phyloP scores from a whole-genome alignment of 345 rosid genomes.

The Citrus maxima region DNA sequence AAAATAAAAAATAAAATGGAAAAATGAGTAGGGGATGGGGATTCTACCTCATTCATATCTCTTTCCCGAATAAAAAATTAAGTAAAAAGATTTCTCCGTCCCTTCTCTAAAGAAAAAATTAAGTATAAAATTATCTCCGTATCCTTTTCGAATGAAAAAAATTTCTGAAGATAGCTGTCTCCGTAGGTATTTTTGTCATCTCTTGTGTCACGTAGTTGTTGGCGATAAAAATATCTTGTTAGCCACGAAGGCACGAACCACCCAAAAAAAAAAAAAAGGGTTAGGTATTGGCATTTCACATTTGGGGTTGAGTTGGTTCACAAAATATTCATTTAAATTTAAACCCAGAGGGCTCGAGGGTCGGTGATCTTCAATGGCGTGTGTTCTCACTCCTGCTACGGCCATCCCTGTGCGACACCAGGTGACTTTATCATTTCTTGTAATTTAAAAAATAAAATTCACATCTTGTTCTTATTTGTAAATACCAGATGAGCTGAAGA shows the following conservation, averaged over 20 bases:
- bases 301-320: neutral
- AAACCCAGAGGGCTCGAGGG: neutral
- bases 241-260: neutral
- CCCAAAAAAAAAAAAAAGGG: too few relatives aligned
- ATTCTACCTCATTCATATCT: too few relatives aligned
- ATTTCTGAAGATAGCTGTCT: accelerated
- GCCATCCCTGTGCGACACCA: constrained; percentile 38
- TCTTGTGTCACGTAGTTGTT: neutral
- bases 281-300: neutral
- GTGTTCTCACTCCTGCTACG: constrained; percentile 46
- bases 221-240: neutral
- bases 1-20: too few relatives aligned
- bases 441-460: neutral
- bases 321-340: neutral
- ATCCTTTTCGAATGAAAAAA: accelerated
- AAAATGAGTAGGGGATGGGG: accelerated
- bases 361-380: constrained; percentile 53
- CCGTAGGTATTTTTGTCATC: too few relatives aligned
- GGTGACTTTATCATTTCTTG: constrained; percentile 31
- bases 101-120: accelerated
- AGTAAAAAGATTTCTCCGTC: accelerated
- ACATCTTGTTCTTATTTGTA: neutral
- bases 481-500: too few relatives aligned
- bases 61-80: too few relatives aligned
- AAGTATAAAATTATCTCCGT: accelerated